Conservation (phyloP, 2,329 filamentous ascomycete species). For the Zarea fungicola region DNA sequence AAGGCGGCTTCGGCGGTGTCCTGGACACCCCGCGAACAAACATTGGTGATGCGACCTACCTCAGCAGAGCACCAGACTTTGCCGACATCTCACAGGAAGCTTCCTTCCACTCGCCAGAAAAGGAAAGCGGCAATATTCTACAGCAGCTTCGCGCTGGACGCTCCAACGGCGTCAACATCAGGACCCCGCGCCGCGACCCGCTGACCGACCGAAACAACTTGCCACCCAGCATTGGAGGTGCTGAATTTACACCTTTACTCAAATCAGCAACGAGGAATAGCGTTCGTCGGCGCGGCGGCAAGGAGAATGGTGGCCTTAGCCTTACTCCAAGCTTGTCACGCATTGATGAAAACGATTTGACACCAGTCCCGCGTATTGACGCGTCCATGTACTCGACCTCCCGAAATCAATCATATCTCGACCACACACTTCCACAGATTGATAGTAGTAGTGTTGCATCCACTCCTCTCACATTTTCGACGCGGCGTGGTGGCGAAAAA, state of each 20-base stretch:
- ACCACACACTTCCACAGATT: conserved; percentile 68
- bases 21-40: conserved; percentile 86
- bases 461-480: conserved; percentile 70
- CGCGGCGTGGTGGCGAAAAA: conserved; percentile 55
- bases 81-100: conserved; percentile 77
- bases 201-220: conserved; percentile 69
- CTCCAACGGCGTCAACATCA: conserved; percentile 51
- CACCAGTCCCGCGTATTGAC: conserved; percentile 67
- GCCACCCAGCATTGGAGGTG: conserved; percentile 57
- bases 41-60: conserved; percentile 75
- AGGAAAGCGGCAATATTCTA: conserved; percentile 59
- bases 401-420: conserved; percentile 58
- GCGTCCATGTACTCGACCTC: conserved; percentile 65
- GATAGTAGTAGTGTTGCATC: conserved; percentile 76
- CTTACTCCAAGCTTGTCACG: conserved; percentile 66
- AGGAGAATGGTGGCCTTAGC: conserved; percentile 53
- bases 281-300: conserved; percentile 60
- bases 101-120: conserved; percentile 77
- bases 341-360: conserved; percentile 67
- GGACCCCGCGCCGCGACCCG: conserved; percentile 71
- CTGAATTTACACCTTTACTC: conserved; percentile 91
- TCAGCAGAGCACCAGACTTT: conserved; percentile 65
- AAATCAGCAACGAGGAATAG: conserved; percentile 72
- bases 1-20: conserved; percentile 55
- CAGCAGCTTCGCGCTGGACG: conserved; percentile 67